Base-by-base conservation (phyloP, 208 protist species). In the Borovskyia barvae region DNA sequence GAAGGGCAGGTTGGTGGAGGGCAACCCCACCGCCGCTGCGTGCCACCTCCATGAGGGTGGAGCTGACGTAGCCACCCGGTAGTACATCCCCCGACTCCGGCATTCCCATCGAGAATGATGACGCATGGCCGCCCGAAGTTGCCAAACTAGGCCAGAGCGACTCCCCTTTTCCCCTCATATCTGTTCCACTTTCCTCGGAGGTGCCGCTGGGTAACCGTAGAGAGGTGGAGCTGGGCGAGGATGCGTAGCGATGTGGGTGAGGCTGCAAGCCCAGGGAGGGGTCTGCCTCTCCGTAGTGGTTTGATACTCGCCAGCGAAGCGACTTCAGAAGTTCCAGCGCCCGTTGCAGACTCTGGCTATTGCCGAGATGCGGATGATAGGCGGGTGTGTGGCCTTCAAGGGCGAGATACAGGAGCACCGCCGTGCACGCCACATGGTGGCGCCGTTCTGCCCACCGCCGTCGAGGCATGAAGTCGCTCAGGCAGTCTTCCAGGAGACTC, bases 321-420 rank as follows among this genome's bases (percentile, higher is more conserved):
- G 64, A 58, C 37, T 67, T 66, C 9, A 80, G 53, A 17, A 72
- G 62, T 2, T 72, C 66, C 24, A 66, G 48, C 0, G 66, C 60
- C 3, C 58, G 62, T 41, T 62, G 46, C 22, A 77, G 50, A 28
- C 74, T 66, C 51, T 84, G 72, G n/a, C 48, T 63, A 43, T 83
- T 75, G 48, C 63, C 71, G 3, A 54, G 42, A 8, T 50, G 66
- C 0, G 72, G 62, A 14, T 71, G 50, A 52, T 74, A 82, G 1
- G 72, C 54, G n/a, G 85, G 85, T 0, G 87, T 72, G 39, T 82
- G 69, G 0, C 74, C 66, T 52, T 93, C 82, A 12, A 93, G 63
- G 37, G 86, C 86, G 8, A 93, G 36, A 48, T 89, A 77, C n/a
- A 93, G 67, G 25, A 93, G 69, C 15, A 89, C 63, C 15, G 76